phyloP scores from a whole-genome alignment of 177 flowering plant species.

The Vitis hybrid region DNA sequence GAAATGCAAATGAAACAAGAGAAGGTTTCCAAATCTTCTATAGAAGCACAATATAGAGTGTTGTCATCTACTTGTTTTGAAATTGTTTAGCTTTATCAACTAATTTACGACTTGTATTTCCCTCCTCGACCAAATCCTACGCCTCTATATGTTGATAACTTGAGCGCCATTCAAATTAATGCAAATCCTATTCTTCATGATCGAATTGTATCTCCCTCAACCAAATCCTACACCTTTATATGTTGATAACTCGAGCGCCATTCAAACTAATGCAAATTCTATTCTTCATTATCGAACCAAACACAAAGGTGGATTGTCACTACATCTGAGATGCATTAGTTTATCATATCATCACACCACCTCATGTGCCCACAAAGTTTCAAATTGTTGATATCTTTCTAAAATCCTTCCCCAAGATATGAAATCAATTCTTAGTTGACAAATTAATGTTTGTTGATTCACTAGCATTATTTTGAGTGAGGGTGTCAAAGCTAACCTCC shows the following conservation, averaged over 20 bases:
- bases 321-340: conserved; percentile 8
- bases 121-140: not conserved
- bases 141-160: conserved; percentile 15
- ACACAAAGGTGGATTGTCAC: conserved; percentile 12
- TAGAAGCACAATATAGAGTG: conserved; percentile 3
- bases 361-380: not conserved
- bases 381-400: conserved; percentile 10
- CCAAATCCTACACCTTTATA: conserved; percentile 9
- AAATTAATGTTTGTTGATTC: no score
- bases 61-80: conserved; percentile 13
- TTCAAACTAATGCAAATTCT: not conserved
- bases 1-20: conserved; percentile 19
- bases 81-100: conserved; percentile 9
- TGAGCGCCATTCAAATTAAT: not conserved
- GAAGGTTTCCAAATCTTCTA: conserved; percentile 6
- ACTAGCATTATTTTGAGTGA: no score
- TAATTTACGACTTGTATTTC: not conserved
- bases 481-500: no score
- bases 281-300: not conserved
- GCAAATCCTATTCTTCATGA: no score
- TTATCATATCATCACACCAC: not conserved
- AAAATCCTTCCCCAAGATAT: not conserved
- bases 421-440: conserved; percentile 10
- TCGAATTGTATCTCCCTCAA: not conserved
- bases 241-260: conserved; percentile 11